Evolutionary conservation across 306 rosid genomes (phyloP).

Genomic region (Hippophae tibetana): DNA sequence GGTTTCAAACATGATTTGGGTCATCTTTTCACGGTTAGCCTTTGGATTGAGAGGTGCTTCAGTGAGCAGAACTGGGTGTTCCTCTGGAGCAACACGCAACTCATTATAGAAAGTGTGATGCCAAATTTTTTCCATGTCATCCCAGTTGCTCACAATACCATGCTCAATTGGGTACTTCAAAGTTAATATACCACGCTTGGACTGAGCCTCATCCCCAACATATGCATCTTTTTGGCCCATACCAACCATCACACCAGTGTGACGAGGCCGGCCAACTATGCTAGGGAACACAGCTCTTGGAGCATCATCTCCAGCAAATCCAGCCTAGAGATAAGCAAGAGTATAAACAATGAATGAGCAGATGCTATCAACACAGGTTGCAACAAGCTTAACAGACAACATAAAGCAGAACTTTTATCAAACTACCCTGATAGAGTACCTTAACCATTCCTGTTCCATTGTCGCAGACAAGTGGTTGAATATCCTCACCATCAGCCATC

Average conservation of each 20-base stretch:
- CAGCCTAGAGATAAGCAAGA: slow-evolving; percentile 43
- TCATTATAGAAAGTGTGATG: slow-evolving; percentile 88
- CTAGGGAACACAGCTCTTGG: slow-evolving; percentile 92
- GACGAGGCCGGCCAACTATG: slow-evolving; percentile 88
- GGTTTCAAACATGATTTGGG: slow-evolving; percentile 87
- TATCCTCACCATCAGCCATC: too few species aligned
- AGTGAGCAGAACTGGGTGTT: slow-evolving; percentile 79
- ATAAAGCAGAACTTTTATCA: too few species aligned
- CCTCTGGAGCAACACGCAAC: slow-evolving; percentile 84
- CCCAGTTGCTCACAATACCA: slow-evolving; percentile 84
- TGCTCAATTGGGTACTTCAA: too few species aligned
- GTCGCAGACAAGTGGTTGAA: too few species aligned
- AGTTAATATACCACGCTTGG: slow-evolving; percentile 44
- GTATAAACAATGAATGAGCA: too few species aligned
- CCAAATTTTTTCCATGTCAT: slow-evolving; percentile 94
- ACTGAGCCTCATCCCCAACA: slow-evolving; percentile 84
- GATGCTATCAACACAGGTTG: too few species aligned
- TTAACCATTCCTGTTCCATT: too few species aligned
- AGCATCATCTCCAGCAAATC: slow-evolving; percentile 95
- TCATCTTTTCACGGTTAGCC: slow-evolving; percentile 91
- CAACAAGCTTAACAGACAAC: too few species aligned
- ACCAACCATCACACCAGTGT: slow-evolving; percentile 91
- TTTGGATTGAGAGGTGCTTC: slow-evolving; percentile 93
- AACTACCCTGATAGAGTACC: too few species aligned
- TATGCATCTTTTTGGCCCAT: slow-evolving; percentile 95